A percentile compares a stretch with the other conserved stretches of the same genome.
phyloP scores from a whole-genome alignment of 345 rosid species.

The Crucihimalaya himalaica region DNA sequence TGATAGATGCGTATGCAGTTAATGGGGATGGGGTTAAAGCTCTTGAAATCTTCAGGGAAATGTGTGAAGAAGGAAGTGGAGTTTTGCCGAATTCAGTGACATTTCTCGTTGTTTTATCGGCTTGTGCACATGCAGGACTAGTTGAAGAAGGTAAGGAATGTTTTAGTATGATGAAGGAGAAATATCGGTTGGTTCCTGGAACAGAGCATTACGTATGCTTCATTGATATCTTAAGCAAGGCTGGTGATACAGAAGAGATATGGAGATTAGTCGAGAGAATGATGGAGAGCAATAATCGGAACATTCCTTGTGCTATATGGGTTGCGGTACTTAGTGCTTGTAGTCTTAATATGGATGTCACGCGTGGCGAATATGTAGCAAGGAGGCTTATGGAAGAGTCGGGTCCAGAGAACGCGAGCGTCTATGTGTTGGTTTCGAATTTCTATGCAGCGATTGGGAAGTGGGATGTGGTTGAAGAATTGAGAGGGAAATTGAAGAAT shows the following conservation, averaged over 20 bases:
- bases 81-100: conserved; percentile 68
- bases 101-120: conserved; percentile 74
- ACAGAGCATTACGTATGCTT: conserved; percentile 71
- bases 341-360: conserved; percentile 55
- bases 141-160: conserved; percentile 61
- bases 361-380: conserved; percentile 60
- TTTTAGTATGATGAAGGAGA: conserved; percentile 52
- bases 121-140: conserved; percentile 77
- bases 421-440: conserved; percentile 57
- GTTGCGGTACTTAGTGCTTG: conserved; percentile 61
- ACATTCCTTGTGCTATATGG: conserved; percentile 52
- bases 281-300: conserved; percentile 35
- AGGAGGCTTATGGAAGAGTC: conserved; percentile 54
- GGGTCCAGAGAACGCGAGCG: conserved; percentile 50
- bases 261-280: conserved; percentile 55
- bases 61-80: conserved; percentile 47
- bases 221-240: conserved; percentile 65
- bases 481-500: conserved; percentile 53
- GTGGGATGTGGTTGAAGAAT: conserved; percentile 60
- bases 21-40: conserved; percentile 66
- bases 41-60: conserved; percentile 54
- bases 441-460: conserved; percentile 62
- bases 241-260: conserved; percentile 59
- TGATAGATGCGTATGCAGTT: conserved; percentile 75
- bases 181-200: conserved; percentile 44